phyloP scores from a whole-genome alignment of 176 grass and related monocot genomes.

The Carex cristatella region DNA sequence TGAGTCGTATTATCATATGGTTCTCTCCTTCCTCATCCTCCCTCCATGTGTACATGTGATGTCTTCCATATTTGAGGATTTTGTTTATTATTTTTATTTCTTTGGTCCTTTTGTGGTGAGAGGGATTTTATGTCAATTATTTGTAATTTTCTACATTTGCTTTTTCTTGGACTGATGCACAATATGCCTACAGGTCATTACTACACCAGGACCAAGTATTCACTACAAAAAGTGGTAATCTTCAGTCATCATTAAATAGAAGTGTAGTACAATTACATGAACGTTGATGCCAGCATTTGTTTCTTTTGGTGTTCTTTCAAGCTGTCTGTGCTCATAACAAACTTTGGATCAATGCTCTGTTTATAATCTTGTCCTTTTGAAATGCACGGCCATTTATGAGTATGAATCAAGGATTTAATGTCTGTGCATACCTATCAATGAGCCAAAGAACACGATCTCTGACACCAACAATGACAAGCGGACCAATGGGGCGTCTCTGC shows the following conservation, averaged over 20 bases:
- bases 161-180: neutral
- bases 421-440: slow-evolving; percentile 59
- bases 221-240: neutral
- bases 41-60: neutral
- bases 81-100: neutral
- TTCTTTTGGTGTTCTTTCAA: slow-evolving; percentile 13
- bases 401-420: neutral
- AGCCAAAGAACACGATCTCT: slow-evolving; percentile 98
- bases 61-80: neutral
- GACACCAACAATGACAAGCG: slow-evolving; percentile 86
- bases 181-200: neutral
- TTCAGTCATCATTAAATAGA: neutral
- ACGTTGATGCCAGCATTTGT: slow-evolving; percentile 1
- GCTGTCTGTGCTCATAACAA: slow-evolving; percentile 10
- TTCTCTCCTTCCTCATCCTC: too few species aligned
- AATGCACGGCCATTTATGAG: neutral
- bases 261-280: neutral
- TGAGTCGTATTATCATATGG: too few species aligned
- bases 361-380: neutral
- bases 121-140: neutral
- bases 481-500: slow-evolving; percentile 95
- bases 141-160: neutral
- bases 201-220: neutral
- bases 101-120: neutral
- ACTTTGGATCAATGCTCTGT: too few species aligned